Percentiles rank a stretch among this genome's conserved stretches.
These are phyloP conservation scores for Mycena filopes DNA, from an alignment of 768 basidiomycete genomes.

Conservation along the genomic window DNA sequence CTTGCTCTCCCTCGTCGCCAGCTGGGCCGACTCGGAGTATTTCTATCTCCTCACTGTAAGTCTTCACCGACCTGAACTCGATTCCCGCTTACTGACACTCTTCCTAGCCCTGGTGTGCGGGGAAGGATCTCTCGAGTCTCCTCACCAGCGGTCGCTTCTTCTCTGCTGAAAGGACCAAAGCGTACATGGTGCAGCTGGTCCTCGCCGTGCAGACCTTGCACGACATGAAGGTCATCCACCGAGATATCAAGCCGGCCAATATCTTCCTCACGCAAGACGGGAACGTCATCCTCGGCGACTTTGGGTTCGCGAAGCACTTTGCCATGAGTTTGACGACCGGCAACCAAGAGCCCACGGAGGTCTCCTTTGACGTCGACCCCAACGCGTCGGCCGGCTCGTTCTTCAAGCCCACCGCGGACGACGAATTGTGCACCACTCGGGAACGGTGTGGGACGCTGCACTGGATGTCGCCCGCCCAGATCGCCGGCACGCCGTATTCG, in stretches of 20 bases:
- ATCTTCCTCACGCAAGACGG: constrained; percentile 32
- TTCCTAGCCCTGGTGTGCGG: not conserved
- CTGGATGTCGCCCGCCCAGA: constrained; percentile 36
- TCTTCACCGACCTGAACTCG: not conserved
- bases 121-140: constrained; percentile 36
- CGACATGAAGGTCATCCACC: constrained; percentile 28
- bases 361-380: constrained; percentile 13
- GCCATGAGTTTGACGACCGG: not conserved
- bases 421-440: not conserved
- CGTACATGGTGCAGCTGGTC: constrained; percentile 38
- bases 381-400: constrained; percentile 10
- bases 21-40: constrained; percentile 35
- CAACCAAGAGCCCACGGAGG: not conserved
- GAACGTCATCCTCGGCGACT: constrained; percentile 34
- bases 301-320: constrained; percentile 28
- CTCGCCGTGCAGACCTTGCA: constrained; percentile 33
- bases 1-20: constrained; percentile 32
- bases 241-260: constrained; percentile 39
- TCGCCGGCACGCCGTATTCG: constrained; percentile 30
- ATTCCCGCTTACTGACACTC: not conserved
- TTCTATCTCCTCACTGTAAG: constrained; percentile 39
- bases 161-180: constrained; percentile 22
- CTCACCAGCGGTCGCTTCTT: constrained; percentile 10
- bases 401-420: no score
- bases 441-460: constrained; percentile 36